A percentile compares a stretch with the other conserved stretches of the same genome.
Evolutionary conservation across 192 early-diverging fungal species (phyloP).

Genomic region (Coemansia sp.): DNA sequence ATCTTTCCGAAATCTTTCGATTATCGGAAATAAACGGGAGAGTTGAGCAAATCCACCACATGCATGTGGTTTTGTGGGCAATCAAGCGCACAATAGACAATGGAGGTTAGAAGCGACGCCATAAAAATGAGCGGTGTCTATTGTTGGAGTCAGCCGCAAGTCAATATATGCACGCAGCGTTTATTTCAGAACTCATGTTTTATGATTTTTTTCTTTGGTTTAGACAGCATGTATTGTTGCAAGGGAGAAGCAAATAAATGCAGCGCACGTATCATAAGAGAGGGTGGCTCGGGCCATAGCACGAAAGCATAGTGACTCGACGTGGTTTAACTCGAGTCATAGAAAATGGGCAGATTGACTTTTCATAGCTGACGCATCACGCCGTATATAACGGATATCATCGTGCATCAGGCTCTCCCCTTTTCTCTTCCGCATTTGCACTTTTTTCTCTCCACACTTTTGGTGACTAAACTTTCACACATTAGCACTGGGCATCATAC

Average conservation of each 20-base stretch:
- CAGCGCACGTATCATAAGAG: not conserved
- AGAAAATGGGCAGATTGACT: not conserved
- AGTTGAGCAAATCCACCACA: too few species aligned
- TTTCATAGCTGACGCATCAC: not conserved
- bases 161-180: not conserved
- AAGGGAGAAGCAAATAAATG: not conserved
- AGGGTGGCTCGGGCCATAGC: not conserved
- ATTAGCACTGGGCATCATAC: too few species aligned
- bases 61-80: too few species aligned
- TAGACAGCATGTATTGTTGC: not conserved
- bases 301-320: not conserved
- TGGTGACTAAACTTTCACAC: constrained; percentile 14
- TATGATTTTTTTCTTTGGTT: not conserved
- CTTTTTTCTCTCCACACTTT: constrained; percentile 18
- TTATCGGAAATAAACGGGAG: too few species aligned
- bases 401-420: constrained; percentile 4
- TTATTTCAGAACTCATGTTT: not conserved
- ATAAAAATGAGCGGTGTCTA: not conserved
- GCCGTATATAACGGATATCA: constrained; percentile 25
- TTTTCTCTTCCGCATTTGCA: constrained; percentile 1
- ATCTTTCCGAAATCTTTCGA: too few species aligned
- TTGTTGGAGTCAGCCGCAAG: not conserved
- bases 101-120: not conserved
- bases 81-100: not conserved
- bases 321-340: not conserved